phyloP scores from a whole-genome alignment of 768 basidiomycete genomes.

The Erythrobasidium yunnanense region DNA sequence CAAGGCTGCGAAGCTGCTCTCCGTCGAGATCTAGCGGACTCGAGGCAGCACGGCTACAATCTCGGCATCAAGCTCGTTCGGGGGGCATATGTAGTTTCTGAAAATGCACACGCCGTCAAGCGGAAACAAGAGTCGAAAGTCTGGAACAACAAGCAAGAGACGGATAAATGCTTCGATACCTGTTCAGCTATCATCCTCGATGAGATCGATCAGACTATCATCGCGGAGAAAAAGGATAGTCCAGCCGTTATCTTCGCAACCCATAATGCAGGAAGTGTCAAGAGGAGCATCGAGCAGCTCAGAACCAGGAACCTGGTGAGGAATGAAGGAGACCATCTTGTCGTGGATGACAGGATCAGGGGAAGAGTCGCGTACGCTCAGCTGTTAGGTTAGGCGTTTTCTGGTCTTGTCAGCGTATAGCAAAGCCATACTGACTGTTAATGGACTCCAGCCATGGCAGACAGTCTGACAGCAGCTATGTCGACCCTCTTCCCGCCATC shows the following conservation, averaged over 20 bases:
- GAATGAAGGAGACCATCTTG: slow-evolving; percentile 18
- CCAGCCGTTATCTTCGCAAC: slow-evolving; percentile 36
- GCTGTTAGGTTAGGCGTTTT: slow-evolving; percentile 33
- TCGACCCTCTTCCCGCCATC: slow-evolving; percentile 27
- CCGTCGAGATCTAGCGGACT: not conserved
- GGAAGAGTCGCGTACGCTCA: slow-evolving; percentile 38
- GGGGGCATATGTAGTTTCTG: slow-evolving; percentile 38
- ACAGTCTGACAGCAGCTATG: slow-evolving; percentile 34
- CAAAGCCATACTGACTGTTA: not conserved
- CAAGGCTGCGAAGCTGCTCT: not conserved
- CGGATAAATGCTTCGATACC: slow-evolving; percentile 37
- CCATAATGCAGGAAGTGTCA: slow-evolving; percentile 37
- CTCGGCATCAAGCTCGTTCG: slow-evolving; percentile 40
- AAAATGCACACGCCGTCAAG: slow-evolving; percentile 29
- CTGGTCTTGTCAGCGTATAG: not conserved
- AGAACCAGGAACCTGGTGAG: slow-evolving; percentile 30
- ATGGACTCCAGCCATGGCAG: slow-evolving; percentile 36
- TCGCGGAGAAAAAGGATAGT: not conserved
- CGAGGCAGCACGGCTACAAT: slow-evolving; percentile 31
- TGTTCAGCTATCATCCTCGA: slow-evolving; percentile 35
- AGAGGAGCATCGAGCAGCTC: slow-evolving; percentile 28
- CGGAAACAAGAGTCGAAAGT: slow-evolving; percentile 27
- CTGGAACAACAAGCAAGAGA: slow-evolving; percentile 37
- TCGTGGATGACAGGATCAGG: slow-evolving; percentile 33
- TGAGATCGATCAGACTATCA: slow-evolving; percentile 30